These are phyloP conservation scores for Lyophyllum shimeji DNA, from an alignment of 768 basidiomycete genomes.

Conservation along the genomic window DNA sequence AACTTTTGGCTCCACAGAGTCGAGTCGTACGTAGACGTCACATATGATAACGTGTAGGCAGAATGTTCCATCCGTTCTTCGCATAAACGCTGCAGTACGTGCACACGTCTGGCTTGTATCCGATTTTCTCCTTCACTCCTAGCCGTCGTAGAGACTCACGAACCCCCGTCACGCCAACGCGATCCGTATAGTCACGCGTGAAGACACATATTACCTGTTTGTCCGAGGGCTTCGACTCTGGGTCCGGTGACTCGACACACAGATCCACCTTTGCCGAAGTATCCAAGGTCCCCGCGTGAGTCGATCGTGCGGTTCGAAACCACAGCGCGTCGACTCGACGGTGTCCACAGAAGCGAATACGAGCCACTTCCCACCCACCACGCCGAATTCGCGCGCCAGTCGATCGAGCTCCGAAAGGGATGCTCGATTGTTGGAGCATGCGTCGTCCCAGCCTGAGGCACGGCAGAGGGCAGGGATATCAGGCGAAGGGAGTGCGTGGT, in stretches of 20 bases:
- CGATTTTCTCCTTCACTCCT: conserved; percentile 14
- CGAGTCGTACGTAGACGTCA: not conserved
- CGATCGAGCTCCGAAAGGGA: conserved; percentile 6
- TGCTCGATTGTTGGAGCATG: conserved; percentile 2
- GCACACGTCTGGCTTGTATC: conserved; percentile 20
- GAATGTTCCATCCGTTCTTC: conserved; percentile 8
- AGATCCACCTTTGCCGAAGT: conserved; percentile 14
- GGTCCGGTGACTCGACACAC: no score
- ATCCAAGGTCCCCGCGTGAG: conserved; percentile 15
- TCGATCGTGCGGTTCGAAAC: conserved; percentile 12
- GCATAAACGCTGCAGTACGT: conserved; percentile 6
- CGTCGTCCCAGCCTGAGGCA: conserved; percentile 2
- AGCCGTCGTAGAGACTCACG: conserved; percentile 14
- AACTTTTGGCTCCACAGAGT: no score
- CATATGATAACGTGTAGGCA: conserved; percentile 2
- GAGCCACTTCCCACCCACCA: conserved; percentile 18
- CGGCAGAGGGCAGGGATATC: conserved; percentile 3
- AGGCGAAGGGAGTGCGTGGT: not conserved
- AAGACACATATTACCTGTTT: conserved; percentile 16
- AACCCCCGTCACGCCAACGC: conserved; percentile 10
- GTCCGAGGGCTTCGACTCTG: no score
- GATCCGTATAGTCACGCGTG: conserved; percentile 16
- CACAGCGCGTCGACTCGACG: conserved; percentile 15
- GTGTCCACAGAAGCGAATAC: conserved; percentile 4
- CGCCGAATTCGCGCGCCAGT: conserved; percentile 2